Base-by-base conservation (phyloP, 1,284 basidiomycete species). In the Ganoderma lucidum region DNA sequence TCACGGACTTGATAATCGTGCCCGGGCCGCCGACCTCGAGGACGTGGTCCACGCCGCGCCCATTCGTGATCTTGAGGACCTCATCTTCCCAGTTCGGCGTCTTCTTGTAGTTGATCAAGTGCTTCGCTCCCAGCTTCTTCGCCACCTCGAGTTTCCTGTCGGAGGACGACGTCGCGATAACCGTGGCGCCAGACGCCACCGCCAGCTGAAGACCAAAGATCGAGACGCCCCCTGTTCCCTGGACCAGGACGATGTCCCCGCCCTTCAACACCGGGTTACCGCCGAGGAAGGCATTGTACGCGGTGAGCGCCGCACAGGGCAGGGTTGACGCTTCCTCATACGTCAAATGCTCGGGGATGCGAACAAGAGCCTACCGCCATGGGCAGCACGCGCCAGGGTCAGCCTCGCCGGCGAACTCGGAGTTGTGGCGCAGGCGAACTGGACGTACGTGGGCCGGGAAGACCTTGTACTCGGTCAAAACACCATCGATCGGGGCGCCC, bases 401-500 rank as follows among this genome's bases (percentile, higher is more conserved):
- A 44, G n/a, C 6, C 0, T 63, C 6, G 5, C 17, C 48, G 23
- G 23, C 10, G 23, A n/a, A 28, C 10, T 14, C 23, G 48, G 48
- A 28, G 10, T 14, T 10, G 23, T 28, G 23, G 48, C 48, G 48
- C 8, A 9, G 2, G 19, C 45, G 19, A 85, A 8, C 85, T 83
- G 3, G 42, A 72, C 73, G n/a, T 48, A 76, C 74, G 48, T 72
- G 67, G 0, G 73, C 70, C 3, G 73, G 66, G 35, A 72, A 19
- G 53, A 64, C 73, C 82, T 72, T 75, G 82, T 88, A 90, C 74
- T 90, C 82, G 2, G 84, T 84, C 65, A 90, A 77, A 6, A 90
- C 86, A 5, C 89, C 90, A 69, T 88, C 83, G 6, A 81, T 72
- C n/a, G 77, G 77, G 0, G 83, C 88, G 37, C 89, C 90, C 51